These are phyloP conservation scores for Macrophomina tecta DNA, from an alignment of 2,329 filamentous ascomycete genomes.

Conservation along the genomic window DNA sequence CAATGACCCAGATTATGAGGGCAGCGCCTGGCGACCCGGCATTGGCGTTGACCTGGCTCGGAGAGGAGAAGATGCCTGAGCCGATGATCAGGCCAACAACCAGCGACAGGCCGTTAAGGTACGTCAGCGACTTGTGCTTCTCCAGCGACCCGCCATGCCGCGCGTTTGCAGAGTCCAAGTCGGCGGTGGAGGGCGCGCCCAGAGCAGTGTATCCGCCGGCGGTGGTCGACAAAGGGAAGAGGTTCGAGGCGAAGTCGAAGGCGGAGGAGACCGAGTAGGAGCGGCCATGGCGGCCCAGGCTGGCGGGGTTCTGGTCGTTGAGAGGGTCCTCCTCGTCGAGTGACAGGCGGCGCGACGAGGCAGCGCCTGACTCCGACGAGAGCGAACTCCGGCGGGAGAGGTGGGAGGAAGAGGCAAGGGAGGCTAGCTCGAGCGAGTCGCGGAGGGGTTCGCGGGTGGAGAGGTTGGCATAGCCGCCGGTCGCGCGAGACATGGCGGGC, in stretches of 20 bases:
- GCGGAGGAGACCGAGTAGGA: constrained; percentile 90
- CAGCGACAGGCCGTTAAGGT: constrained; percentile 88
- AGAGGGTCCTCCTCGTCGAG: constrained; percentile 86
- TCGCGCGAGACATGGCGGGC: constrained; percentile 42
- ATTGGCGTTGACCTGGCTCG: constrained; percentile 88
- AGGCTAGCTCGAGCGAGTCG: constrained; percentile 96
- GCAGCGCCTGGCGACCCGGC: constrained; percentile 90
- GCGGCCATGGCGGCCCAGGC: constrained; percentile 61
- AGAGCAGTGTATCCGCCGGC: constrained; percentile 79
- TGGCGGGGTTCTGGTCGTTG: constrained; percentile 60
- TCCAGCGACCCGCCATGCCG: constrained; percentile 82
- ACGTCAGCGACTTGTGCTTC: constrained; percentile 94
- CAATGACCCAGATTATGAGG: constrained; percentile 88
- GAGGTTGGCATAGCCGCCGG: constrained; percentile 40
- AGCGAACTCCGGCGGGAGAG: constrained; percentile 70
- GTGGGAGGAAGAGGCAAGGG: constrained; percentile 83
- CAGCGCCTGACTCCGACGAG: constrained; percentile 81
- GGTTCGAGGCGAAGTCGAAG: constrained; percentile 92
- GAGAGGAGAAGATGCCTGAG: constrained; percentile 94
- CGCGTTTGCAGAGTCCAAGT: constrained; percentile 60
- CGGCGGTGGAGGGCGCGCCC: constrained; percentile 71
- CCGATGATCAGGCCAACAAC: constrained; percentile 95
- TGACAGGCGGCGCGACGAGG: constrained; percentile 90
- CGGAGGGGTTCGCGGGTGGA: constrained; percentile 57
- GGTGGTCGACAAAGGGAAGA: constrained; percentile 92